A percentile compares a stretch with the other conserved stretches of the same genome.
Evolutionary conservation across 805 yeast species (phyloP).

Genomic region (Metschnikowia cerradonensis): DNA sequence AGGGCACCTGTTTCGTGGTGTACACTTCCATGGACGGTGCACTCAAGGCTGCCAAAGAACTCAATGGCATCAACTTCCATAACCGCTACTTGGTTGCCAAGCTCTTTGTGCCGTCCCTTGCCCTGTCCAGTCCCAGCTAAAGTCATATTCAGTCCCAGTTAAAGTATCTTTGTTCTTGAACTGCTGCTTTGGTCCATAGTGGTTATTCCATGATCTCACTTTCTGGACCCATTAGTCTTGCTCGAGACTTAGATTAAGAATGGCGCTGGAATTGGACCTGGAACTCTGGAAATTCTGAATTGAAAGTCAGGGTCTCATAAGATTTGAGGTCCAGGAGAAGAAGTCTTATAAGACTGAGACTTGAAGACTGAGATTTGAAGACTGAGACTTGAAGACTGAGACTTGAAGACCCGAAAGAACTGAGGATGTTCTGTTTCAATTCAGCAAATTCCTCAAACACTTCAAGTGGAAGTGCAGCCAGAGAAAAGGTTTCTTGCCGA

Average conservation of each 20-base stretch:
- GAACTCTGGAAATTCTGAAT: too few species aligned
- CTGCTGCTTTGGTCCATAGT: too few species aligned
- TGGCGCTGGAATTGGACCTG: too few species aligned
- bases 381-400: too few species aligned
- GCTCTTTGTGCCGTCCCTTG: background rate
- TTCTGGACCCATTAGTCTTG: too few species aligned
- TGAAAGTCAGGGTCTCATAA: too few species aligned
- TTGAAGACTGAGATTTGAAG: too few species aligned
- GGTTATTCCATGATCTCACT: too few species aligned
- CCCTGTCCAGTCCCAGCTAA: background rate
- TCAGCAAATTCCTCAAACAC: background rate
- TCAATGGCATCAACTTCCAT: constrained; percentile 57
- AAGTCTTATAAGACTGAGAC: too few species aligned
- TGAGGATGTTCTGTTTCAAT: constrained; percentile 24
- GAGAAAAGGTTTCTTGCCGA: background rate
- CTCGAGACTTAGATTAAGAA: too few species aligned
- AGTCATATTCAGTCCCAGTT: background rate
- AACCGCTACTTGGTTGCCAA: constrained; percentile 54
- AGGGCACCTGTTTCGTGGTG: constrained; percentile 52
- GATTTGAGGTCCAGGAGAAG: too few species aligned
- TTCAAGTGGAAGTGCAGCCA: background rate
- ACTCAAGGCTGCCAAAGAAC: constrained; percentile 46
- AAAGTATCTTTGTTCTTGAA: too few species aligned
- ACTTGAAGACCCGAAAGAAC: constrained; percentile 55
- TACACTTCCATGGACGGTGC: constrained; percentile 49